Evolutionary conservation across 192 early-diverging fungal genomes (phyloP).

Genomic region (Backusella tarrabulga): DNA sequence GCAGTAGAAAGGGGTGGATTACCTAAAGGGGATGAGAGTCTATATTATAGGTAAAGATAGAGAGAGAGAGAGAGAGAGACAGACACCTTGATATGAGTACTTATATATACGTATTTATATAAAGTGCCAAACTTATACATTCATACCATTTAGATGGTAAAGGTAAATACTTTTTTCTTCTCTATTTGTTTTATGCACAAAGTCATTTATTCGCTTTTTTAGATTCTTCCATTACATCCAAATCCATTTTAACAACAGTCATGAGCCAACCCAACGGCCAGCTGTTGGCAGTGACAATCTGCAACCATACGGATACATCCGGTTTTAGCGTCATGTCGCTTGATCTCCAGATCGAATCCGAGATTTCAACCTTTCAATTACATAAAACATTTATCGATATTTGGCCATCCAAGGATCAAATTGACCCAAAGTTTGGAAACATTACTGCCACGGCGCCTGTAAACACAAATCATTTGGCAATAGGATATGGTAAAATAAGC

Average conservation of each 20-base stretch:
- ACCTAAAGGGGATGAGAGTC: slow-evolving; percentile 14
- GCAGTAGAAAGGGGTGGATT: background rate
- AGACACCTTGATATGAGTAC: background rate
- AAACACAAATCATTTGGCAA: slow-evolving; percentile 56
- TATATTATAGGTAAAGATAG: slow-evolving; percentile 33
- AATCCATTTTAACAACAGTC: background rate
- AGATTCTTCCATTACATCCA: background rate
- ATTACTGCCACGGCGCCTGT: slow-evolving; percentile 51
- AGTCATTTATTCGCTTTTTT: background rate
- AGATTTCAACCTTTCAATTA: slow-evolving; percentile 2
- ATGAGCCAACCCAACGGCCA: background rate
- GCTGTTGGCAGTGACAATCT: background rate
- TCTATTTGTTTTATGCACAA: background rate
- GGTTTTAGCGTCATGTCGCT: background rate
- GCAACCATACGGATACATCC: slow-evolving; percentile 1
- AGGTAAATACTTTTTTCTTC: background rate
- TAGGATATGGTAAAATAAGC: slow-evolving; percentile 58
- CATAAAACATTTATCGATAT: slow-evolving; percentile 31
- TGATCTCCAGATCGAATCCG: background rate
- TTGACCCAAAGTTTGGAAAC: slow-evolving; percentile 13
- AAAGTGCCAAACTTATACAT: slow-evolving; percentile 10
- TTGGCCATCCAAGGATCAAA: slow-evolving; percentile 33
- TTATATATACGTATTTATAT: background rate
- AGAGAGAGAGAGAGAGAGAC: background rate
- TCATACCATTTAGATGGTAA: slow-evolving; percentile 8